Conservation (phyloP, 257 asterid genomes). For the Catharanthus roseus region DNA sequence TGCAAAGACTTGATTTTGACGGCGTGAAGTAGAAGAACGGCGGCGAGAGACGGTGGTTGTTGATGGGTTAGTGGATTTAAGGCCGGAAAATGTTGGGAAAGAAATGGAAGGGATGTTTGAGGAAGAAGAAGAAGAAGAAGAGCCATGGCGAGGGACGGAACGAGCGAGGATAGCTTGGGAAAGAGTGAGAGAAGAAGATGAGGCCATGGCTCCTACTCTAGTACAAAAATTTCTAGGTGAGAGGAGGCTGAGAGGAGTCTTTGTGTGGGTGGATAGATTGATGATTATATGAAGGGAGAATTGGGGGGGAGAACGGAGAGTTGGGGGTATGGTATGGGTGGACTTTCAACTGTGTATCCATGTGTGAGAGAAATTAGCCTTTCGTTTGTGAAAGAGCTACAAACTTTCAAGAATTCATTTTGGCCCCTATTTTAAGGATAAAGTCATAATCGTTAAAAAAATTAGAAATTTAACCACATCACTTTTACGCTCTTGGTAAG, state of each 20-base stretch:
- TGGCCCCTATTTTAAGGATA: conserved; percentile 6
- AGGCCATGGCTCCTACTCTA: conserved; percentile 67
- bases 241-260: no score
- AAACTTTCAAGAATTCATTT: conserved; percentile 28
- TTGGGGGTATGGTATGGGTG: neutral
- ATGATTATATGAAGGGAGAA: neutral
- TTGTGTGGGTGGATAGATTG: no score
- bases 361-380: neutral
- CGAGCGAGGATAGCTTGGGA: conserved; percentile 83
- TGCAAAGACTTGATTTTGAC: conserved; percentile 28
- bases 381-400: no score
- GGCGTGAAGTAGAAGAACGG: conserved; percentile 15
- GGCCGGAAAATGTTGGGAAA: conserved; percentile 50
- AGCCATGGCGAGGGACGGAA: conserved; percentile 43
- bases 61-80: conserved; percentile 35
- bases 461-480: no score
- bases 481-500: no score
- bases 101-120: conserved; percentile 28
- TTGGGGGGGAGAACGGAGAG: neutral
- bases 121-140: conserved; percentile 9
- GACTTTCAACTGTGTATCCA: neutral
- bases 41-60: conserved; percentile 31
- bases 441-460: neutral
- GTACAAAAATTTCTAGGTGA: no score
- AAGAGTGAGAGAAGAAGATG: conserved; percentile 79